Base-by-base conservation (phyloP, 2,329 filamentous ascomycete genomes). In the Onygenales sp. region DNA sequence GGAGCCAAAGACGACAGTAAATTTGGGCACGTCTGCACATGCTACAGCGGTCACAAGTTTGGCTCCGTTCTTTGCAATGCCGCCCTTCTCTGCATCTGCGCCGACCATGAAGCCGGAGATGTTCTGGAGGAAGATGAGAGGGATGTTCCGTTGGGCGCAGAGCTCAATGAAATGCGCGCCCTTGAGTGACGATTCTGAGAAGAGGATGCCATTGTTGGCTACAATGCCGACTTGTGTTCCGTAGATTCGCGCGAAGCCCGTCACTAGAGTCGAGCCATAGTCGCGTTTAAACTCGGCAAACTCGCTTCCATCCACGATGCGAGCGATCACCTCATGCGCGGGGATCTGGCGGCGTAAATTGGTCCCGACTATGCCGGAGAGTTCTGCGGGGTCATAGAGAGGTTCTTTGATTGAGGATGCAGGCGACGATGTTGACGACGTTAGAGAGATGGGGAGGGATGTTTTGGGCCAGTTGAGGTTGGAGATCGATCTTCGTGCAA, bases 21-120 rank as follows among this genome's bases (percentile, higher is more conserved):
- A 92, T 70, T 98, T 97, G 60, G 93, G 92, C 42, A 97, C 92
- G 60, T 93, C 83, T 3, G 92, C 91, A 66, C 91, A 96, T 7
- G 90, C 88, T 9, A 97, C 93, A 6, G 92, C 93, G 2, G 90
- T 95, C 32, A 97, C 93, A 14, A 98, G 82, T 74, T 98, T 97
- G 5, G 93, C 93, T 42, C 93, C 93, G 65, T 97, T 94, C 78
- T 97, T 97, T 52, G 93, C 93, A 62, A 98, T 97, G 10, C 93
- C 93, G 51, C 92, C 92, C 52, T 87, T 86, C 73, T 98, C 93
- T 0, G 92, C 90, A 63, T 93, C 88, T 14, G 83, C 81, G 43
- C 93, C 93, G 34, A 98, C 93, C 93, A 98, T 98, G 80, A 98
- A 98, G 43, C 93, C 93, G 5, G 85, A 86, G 67, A 98, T 97